Conservation (phyloP, 441 rosid species). For the Cnidoscolus chayamansa region DNA sequence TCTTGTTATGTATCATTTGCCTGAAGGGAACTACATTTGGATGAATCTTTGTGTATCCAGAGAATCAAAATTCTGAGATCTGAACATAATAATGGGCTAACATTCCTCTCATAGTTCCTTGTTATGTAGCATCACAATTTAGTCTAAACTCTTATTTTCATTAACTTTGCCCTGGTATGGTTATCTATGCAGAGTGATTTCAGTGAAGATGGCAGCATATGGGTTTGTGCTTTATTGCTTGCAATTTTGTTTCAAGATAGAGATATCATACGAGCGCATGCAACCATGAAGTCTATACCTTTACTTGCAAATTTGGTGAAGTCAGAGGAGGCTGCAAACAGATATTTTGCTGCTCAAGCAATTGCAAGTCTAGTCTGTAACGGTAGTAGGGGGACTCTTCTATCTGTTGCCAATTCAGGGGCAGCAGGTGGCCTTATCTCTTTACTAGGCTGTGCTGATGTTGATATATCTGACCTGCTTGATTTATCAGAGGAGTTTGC, state of each 20-base stretch:
- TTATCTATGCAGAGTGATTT: slow-evolving; percentile 70
- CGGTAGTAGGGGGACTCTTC: slow-evolving; percentile 96
- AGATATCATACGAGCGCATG: slow-evolving; percentile 89
- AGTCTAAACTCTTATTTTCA: slow-evolving; percentile 4
- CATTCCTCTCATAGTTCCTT: not conserved
- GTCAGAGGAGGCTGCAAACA: slow-evolving; percentile 86
- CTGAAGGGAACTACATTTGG: not conserved
- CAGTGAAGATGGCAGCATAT: slow-evolving; percentile 82
- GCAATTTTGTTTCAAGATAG: slow-evolving; percentile 96
- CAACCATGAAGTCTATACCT: slow-evolving; percentile 90
- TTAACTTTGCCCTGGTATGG: slow-evolving; percentile 24
- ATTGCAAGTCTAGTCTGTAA: slow-evolving; percentile 92
- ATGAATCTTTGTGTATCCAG: slow-evolving; percentile 11
- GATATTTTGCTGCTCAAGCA: slow-evolving; percentile 99
- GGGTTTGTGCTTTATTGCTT: slow-evolving; percentile 95
- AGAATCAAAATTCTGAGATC: slow-evolving; percentile 5
- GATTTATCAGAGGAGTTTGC: slow-evolving; percentile 80
- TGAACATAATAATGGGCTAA: not conserved
- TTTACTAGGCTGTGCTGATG: slow-evolving; percentile 95
- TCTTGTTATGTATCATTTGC: slow-evolving; percentile 11
- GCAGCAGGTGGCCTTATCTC: slow-evolving; percentile 94
- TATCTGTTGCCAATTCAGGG: slow-evolving; percentile 98
- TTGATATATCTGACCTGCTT: slow-evolving; percentile 79
- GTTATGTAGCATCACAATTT: slow-evolving; percentile 9
- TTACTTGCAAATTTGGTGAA: slow-evolving; percentile 83